These are phyloP conservation scores for Aureoboletus auriporus DNA, from an alignment of 768 basidiomycete genomes.

Conservation along the genomic window DNA sequence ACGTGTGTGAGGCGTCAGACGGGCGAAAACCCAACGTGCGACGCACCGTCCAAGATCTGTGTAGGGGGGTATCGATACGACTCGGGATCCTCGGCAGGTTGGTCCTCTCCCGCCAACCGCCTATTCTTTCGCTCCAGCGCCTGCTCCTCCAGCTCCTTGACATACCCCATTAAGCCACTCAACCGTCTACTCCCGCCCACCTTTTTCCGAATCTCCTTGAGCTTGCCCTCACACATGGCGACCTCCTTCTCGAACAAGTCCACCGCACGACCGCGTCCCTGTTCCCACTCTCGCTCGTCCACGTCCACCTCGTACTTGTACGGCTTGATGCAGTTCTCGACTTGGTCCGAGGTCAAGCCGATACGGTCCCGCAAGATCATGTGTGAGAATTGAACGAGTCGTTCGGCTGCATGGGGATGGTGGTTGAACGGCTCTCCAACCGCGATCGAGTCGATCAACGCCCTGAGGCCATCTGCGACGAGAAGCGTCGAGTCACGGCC, in stretches of 20 bases:
- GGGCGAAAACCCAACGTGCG: neutral
- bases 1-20: slow-evolving; percentile 5
- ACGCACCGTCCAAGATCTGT: slow-evolving; percentile 86
- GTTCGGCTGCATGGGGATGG: slow-evolving; percentile 86
- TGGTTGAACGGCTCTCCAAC: slow-evolving; percentile 85
- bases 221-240: slow-evolving; percentile 76
- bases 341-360: slow-evolving; percentile 94
- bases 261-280: slow-evolving; percentile 70
- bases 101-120: slow-evolving; percentile 40
- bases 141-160: slow-evolving; percentile 75
- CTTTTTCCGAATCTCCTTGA: slow-evolving; percentile 81
- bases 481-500: slow-evolving; percentile 92
- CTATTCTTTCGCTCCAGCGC: slow-evolving; percentile 60
- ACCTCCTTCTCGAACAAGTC: slow-evolving; percentile 84
- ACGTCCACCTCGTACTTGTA: slow-evolving; percentile 99
- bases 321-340: slow-evolving; percentile 99
- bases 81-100: slow-evolving; percentile 47
- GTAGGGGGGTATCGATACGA: slow-evolving; percentile 90
- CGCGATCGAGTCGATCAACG: slow-evolving; percentile 87
- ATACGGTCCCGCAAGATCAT: slow-evolving; percentile 90
- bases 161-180: slow-evolving; percentile 72
- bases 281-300: slow-evolving; percentile 88
- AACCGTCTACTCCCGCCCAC: slow-evolving; percentile 86
- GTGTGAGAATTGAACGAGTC: slow-evolving; percentile 90
- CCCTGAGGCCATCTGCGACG: slow-evolving; percentile 89